Percentiles rank a stretch among this genome's conserved stretches.
Evolutionary conservation across 2,329 filamentous ascomycete species (phyloP).

Genomic region (Sodiomyces alkalinus): DNA sequence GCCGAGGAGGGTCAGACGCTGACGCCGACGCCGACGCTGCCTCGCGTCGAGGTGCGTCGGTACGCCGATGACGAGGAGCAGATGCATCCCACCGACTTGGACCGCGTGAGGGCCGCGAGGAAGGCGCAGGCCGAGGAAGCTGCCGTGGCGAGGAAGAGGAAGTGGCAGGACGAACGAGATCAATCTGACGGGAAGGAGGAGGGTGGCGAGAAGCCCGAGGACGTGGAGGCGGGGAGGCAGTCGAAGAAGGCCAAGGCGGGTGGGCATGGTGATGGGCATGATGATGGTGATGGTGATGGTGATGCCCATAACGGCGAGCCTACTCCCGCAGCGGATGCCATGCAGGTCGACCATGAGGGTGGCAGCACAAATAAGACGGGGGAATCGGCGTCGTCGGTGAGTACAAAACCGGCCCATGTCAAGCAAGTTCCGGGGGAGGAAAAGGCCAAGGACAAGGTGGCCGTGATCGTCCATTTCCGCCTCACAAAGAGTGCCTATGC

Average conservation of each 20-base stretch:
- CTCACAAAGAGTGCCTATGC: constrained; percentile 71
- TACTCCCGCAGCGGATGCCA: constrained; percentile 2
- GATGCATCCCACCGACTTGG: constrained; percentile 76
- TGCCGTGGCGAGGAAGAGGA: constrained; percentile 7
- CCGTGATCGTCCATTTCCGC: constrained; percentile 58
- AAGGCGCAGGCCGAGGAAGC: constrained; percentile 10
- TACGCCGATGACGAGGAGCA: constrained; percentile 65
- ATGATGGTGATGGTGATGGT: constrained; percentile 7
- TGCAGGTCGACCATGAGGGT: constrained; percentile 6
- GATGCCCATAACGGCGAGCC: constrained; percentile 1
- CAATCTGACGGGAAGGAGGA: constrained; percentile 11
- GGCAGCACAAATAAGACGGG: constrained; percentile 2
- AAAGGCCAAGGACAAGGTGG: constrained; percentile 35
- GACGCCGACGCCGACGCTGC: no score
- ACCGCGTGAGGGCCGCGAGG: constrained; percentile 39
- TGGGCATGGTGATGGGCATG: constrained; percentile 6
- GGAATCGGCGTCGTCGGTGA: constrained; percentile 4
- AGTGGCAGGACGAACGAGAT: constrained; percentile 9
- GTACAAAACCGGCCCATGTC: no score
- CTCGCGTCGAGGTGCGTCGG: constrained; percentile 51
- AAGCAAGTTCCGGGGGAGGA: constrained; percentile 6
- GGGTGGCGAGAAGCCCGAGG: constrained; percentile 9
- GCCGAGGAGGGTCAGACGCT: no score
- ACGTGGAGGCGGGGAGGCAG: constrained; percentile 5
- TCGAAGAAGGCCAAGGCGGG: constrained; percentile 13